Percentiles rank a stretch among this genome's conserved stretches.
Conservation (phyloP, 2,329 filamentous ascomycete genomes). For the Ilyonectria mors-panacis region DNA sequence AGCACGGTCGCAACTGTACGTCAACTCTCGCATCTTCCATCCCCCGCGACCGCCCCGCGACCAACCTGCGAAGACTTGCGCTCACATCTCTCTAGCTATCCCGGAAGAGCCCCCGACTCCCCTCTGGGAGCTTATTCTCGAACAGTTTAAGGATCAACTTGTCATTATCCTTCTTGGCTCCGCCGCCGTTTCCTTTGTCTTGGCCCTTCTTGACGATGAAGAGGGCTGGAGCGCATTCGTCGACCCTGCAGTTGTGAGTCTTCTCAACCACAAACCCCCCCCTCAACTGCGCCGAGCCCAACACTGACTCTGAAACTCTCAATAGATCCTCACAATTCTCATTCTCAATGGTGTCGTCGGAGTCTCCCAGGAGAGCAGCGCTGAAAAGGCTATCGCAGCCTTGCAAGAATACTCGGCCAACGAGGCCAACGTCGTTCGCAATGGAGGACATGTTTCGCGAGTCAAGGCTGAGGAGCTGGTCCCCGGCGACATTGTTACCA, state of each 20-base stretch:
- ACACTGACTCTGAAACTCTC: conserved; percentile 23
- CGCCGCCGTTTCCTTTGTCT: conserved; percentile 91
- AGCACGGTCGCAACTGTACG: conserved; percentile 78
- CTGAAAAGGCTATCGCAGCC: conserved; percentile 97
- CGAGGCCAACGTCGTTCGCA: conserved; percentile 92
- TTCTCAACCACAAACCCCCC: conserved; percentile 5
- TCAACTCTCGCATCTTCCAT: conserved; percentile 20
- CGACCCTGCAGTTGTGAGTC: conserved; percentile 90
- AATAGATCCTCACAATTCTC: conserved; percentile 93
- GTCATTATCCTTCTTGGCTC: conserved; percentile 95
- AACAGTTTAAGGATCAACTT: conserved; percentile 99
- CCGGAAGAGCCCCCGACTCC: conserved; percentile 95
- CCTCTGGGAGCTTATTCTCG: conserved; percentile 94
- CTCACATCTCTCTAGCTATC: conserved; percentile 62
- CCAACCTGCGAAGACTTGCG: conserved; percentile 13
- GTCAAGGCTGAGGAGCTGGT: conserved; percentile 98
- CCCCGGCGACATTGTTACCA: conserved; percentile 90
- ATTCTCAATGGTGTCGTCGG: conserved; percentile 97
- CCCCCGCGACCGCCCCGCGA: conserved; percentile 30
- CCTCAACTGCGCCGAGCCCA: conserved; percentile 16
- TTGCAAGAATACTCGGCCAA: conserved; percentile 99
- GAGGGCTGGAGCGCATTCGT: conserved; percentile 98
- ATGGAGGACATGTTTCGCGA: conserved; percentile 81
- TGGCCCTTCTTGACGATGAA: conserved; percentile 93
- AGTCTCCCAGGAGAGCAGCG: conserved; percentile 98